Evolutionary conservation across 2,329 filamentous ascomycete species (phyloP).

Genomic region (Eurotiales sp.): DNA sequence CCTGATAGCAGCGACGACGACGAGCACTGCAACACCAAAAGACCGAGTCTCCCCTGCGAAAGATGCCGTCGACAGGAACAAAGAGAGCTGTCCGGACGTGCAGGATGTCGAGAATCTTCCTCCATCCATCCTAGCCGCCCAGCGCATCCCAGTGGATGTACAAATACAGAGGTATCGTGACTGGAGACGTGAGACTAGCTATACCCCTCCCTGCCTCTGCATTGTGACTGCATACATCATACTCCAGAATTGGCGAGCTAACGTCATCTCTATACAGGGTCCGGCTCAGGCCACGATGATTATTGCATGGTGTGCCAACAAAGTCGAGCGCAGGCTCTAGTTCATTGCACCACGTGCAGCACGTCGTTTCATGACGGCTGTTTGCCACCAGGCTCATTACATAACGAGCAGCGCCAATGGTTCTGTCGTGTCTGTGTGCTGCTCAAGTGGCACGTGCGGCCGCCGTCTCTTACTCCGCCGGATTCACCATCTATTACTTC

Average conservation of each 20-base stretch:
- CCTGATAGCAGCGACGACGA: background rate
- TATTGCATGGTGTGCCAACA: constrained; percentile 14
- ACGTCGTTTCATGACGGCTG: constrained; percentile 14
- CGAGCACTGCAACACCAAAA: no score
- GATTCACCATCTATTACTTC: constrained; percentile 11
- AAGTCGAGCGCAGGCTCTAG: constrained; percentile 4
- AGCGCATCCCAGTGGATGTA: constrained; percentile 8
- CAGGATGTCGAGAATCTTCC: background rate
- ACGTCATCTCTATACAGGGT: constrained; percentile 1
- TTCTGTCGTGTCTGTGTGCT: constrained; percentile 14
- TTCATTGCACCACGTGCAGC: constrained; percentile 12
- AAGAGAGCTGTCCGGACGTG: background rate
- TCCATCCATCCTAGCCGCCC: background rate
- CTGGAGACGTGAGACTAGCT: constrained; percentile 12
- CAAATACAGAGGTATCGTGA: constrained; percentile 12
- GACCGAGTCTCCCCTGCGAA: no score
- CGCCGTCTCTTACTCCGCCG: constrained; percentile 15
- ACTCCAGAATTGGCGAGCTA: background rate
- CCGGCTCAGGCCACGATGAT: constrained; percentile 14
- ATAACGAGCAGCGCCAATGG: constrained; percentile 7
- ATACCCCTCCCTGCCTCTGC: background rate
- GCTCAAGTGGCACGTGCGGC: constrained; percentile 14
- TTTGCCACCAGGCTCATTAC: constrained; percentile 5
- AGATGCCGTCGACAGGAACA: background rate
- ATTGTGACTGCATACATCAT: background rate